These are phyloP conservation scores for Corynespora cassiicola DNA, from an alignment of 2,329 filamentous ascomycete species.

Conservation along the genomic window DNA sequence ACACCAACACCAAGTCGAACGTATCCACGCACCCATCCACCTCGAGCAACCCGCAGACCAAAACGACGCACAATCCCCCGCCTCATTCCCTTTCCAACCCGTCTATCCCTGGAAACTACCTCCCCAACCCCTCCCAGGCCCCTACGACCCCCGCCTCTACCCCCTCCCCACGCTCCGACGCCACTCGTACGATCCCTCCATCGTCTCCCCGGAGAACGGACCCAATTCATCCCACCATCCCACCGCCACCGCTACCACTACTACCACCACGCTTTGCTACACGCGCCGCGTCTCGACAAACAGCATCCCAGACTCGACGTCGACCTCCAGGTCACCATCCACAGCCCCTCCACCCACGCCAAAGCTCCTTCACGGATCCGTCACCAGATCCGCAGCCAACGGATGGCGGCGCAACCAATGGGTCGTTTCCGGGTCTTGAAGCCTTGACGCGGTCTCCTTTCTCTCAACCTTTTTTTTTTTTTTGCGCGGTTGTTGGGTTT, in stretches of 20 bases:
- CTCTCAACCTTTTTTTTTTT: too few species aligned
- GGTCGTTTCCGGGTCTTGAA: slow-evolving; percentile 39
- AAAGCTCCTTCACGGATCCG: slow-evolving; percentile 29
- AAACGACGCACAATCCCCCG: neutral
- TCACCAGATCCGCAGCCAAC: slow-evolving; percentile 33
- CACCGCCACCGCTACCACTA: too few species aligned
- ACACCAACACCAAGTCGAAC: too few species aligned
- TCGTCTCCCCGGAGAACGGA: slow-evolving; percentile 9
- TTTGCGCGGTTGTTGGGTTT: too few species aligned
- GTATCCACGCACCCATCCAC: too few species aligned
- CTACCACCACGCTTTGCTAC: slow-evolving; percentile 23
- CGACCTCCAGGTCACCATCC: slow-evolving; percentile 7
- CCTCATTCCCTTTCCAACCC: slow-evolving; percentile 19
- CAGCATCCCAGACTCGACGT: slow-evolving; percentile 19
- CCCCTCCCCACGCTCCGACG: slow-evolving; percentile 35
- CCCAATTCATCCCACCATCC: too few species aligned
- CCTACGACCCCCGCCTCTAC: slow-evolving; percentile 43
- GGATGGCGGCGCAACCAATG: slow-evolving; percentile 45
- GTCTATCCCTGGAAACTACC: slow-evolving; percentile 42
- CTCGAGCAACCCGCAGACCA: too few species aligned
- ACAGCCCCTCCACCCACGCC: too few species aligned
- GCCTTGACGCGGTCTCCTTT: too few species aligned
- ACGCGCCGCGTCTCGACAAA: slow-evolving; percentile 34
- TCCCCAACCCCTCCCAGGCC: slow-evolving; percentile 39
- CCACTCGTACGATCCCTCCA: slow-evolving; percentile 19